Evolutionary conservation across 176 grass and related monocot genomes (phyloP).

Genomic region (Dendrocalamus sinicus): DNA sequence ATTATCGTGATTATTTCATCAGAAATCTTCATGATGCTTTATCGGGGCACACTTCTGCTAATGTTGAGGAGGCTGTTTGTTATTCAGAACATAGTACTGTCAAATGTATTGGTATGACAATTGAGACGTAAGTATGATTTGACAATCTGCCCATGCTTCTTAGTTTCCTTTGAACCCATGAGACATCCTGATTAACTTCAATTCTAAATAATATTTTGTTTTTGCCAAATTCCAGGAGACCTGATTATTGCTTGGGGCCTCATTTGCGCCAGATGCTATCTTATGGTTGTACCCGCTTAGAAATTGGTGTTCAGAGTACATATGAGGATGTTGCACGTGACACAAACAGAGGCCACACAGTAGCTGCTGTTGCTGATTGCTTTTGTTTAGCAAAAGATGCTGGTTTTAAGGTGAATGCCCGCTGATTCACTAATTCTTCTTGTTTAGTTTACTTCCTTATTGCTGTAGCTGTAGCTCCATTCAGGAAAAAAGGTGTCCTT

Average conservation of each 20-base stretch:
- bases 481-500: background rate
- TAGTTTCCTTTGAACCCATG: conserved; percentile 12
- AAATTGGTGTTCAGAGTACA: conserved; percentile 98
- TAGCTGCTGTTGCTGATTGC: conserved; percentile 95
- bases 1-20: conserved; percentile 98
- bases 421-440: background rate
- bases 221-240: conserved; percentile 64
- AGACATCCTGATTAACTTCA: conserved; percentile 22
- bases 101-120: conserved; percentile 99
- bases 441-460: conserved; percentile 7
- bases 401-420: conserved; percentile 81
- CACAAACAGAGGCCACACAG: conserved; percentile 95
- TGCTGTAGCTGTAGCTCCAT: background rate
- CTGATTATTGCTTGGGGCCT: conserved; percentile 95
- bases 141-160: background rate
- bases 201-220: conserved; percentile 30
- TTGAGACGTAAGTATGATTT: conserved; percentile 77
- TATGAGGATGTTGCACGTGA: conserved; percentile 97
- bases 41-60: conserved; percentile 87
- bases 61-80: conserved; percentile 97
- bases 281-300: conserved; percentile 95
- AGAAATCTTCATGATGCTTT: conserved; percentile 99
- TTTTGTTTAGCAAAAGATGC: conserved; percentile 99
- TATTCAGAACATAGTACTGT: conserved; percentile 93
- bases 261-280: conserved; percentile 93